Conservation (phyloP, 139 green algal species). For the Coelastrella sp. region DNA sequence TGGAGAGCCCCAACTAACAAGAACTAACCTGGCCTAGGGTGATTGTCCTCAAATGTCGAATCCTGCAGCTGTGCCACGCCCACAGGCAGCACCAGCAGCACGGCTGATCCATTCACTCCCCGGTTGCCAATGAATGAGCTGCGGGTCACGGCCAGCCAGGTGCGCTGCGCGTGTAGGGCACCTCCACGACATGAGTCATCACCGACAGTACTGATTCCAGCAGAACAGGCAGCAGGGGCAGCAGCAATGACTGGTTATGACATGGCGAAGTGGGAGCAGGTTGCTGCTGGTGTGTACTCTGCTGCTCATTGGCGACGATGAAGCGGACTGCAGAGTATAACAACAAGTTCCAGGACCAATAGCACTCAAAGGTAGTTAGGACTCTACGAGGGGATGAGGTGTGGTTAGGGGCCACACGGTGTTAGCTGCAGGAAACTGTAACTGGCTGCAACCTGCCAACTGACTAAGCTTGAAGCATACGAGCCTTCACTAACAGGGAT, state of each 20-base stretch:
- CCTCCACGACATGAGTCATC: slow-evolving; percentile 23
- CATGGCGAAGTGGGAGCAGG: not conserved
- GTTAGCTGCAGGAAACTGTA: too few species aligned
- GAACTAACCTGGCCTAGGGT: not conserved
- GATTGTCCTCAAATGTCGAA: not conserved
- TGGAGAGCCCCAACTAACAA: not conserved
- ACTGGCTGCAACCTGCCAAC: too few species aligned
- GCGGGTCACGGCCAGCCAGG: slow-evolving; percentile 13
- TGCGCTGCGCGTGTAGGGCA: slow-evolving; percentile 6
- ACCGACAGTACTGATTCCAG: not conserved
- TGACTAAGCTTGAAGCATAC: too few species aligned
- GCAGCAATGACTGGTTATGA: not conserved
- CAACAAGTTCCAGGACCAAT: too few species aligned
- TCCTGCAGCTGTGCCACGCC: slow-evolving; percentile 21
- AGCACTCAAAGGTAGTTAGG: too few species aligned
- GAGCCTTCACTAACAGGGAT: too few species aligned
- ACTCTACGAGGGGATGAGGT: too few species aligned
- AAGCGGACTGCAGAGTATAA: too few species aligned
- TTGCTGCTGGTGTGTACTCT: not conserved
- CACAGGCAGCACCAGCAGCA: not conserved
- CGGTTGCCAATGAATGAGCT: not conserved
- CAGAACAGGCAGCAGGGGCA: not conserved
- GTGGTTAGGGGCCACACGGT: too few species aligned
- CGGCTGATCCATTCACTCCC: slow-evolving; percentile 23
- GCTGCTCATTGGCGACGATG: too few species aligned